A percentile compares a stretch with the other conserved stretches of the same genome.
Conservation (phyloP, 495 filamentous ascomycete genomes). For the Pseudevernia furfuracea region DNA sequence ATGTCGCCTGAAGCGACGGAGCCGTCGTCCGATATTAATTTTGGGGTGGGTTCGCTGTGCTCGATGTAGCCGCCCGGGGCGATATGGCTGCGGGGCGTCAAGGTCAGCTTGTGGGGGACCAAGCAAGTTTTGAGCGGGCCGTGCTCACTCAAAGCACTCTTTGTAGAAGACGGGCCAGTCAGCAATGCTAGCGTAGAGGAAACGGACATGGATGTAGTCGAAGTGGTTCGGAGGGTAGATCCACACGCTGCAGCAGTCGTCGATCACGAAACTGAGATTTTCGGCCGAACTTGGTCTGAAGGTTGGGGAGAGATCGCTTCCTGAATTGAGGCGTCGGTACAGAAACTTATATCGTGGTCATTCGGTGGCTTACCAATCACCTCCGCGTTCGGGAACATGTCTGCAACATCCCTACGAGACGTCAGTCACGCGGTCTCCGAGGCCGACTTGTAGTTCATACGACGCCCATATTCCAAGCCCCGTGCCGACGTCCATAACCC, state of each 20-base stretch:
- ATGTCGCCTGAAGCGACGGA: slow-evolving; percentile 44
- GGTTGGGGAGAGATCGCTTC: slow-evolving; percentile 41
- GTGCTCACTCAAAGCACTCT: slow-evolving; percentile 31
- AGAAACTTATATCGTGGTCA: not conserved
- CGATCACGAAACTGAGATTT: slow-evolving; percentile 49
- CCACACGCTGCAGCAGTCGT: slow-evolving; percentile 48
- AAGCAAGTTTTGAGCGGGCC: not conserved
- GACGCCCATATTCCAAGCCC: slow-evolving; percentile 25
- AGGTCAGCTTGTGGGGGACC: not conserved
- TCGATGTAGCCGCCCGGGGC: slow-evolving; percentile 62
- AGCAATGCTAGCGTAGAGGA: slow-evolving; percentile 48
- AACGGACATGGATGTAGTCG: slow-evolving; percentile 59
- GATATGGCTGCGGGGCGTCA: slow-evolving; percentile 32
- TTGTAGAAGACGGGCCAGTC: slow-evolving; percentile 48
- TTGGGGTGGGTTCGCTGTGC: slow-evolving; percentile 47
- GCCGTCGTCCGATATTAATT: slow-evolving; percentile 43
- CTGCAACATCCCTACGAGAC: slow-evolving; percentile 36
- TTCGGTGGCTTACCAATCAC: slow-evolving; percentile 35
- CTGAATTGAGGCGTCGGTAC: slow-evolving; percentile 16
- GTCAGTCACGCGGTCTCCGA: slow-evolving; percentile 14
- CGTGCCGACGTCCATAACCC: slow-evolving; percentile 25
- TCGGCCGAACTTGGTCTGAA: slow-evolving; percentile 37
- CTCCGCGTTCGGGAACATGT: slow-evolving; percentile 40
- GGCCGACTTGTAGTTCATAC: slow-evolving; percentile 12
- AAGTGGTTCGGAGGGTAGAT: slow-evolving; percentile 45